phyloP scores from a whole-genome alignment of 1,284 basidiomycete species.

The Pseudozyma sp. region DNA sequence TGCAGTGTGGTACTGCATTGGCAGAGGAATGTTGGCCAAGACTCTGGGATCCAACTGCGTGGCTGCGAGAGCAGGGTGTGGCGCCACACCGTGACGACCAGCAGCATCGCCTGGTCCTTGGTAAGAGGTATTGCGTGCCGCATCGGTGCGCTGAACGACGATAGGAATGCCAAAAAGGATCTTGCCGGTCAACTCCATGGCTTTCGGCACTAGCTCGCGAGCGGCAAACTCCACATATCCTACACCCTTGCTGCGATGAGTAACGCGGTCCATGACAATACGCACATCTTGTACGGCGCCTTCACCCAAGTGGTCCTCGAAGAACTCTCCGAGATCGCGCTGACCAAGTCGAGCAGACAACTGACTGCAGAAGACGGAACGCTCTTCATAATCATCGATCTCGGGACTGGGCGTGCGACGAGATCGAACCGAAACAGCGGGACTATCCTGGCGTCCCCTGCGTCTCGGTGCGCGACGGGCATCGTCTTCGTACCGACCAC shows the following conservation, averaged over 20 bases:
- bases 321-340: conserved; percentile 96
- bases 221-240: conserved; percentile 96
- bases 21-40: conserved; percentile 34
- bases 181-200: conserved; percentile 87
- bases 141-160: conserved; percentile 93
- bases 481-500: conserved; percentile 35
- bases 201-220: conserved; percentile 89
- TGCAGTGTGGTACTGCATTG: conserved; percentile 45
- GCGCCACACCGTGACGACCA: conserved; percentile 23
- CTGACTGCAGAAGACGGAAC: conserved; percentile 98
- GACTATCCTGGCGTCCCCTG: conserved; percentile 39
- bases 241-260: conserved; percentile 92
- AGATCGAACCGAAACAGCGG: conserved; percentile 33
- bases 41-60: conserved; percentile 34
- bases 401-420: conserved; percentile 53
- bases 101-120: conserved; percentile 17
- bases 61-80: conserved; percentile 21
- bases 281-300: conserved; percentile 91
- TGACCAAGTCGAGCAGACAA: conserved; percentile 94
- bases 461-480: conserved; percentile 21
- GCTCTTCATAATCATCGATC: conserved; percentile 76
- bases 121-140: conserved; percentile 81
- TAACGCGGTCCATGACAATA: conserved; percentile 92
- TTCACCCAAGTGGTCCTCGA: conserved; percentile 92
- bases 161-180: conserved; percentile 98